Evolutionary conservation across 805 yeast species (phyloP).

Genomic region (Pichia kluyveri): DNA sequence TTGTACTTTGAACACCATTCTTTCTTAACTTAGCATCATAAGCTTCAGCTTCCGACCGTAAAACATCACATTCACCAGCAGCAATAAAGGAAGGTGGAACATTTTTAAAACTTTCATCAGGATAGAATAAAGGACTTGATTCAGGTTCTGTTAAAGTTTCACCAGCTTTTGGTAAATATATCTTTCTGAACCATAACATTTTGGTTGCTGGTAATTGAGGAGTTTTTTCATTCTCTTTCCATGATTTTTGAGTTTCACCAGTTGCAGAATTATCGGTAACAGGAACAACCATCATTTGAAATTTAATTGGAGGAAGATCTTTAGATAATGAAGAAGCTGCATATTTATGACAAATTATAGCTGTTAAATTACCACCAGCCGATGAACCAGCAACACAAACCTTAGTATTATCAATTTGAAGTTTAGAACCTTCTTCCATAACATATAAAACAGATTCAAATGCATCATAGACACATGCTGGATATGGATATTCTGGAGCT

Average conservation of each 20-base stretch:
- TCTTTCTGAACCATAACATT: conserved; percentile 36
- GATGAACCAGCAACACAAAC: conserved; percentile 38
- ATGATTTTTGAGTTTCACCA: conserved; percentile 27
- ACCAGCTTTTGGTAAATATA: conserved; percentile 34
- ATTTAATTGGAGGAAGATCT: conserved; percentile 26
- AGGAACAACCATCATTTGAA: conserved; percentile 36
- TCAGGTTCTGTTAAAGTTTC: conserved; percentile 23
- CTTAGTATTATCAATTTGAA: conserved; percentile 24
- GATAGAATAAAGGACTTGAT: conserved; percentile 34
- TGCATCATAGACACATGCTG: conserved; percentile 39
- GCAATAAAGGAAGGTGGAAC: conserved; percentile 35
- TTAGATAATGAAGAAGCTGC: conserved; percentile 19
- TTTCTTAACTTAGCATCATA: conserved; percentile 30
- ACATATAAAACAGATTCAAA: conserved; percentile 29
- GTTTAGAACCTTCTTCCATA: conserved; percentile 17
- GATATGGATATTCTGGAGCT: conserved; percentile 42
- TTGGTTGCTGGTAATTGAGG: conserved; percentile 37
- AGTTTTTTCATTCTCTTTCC: conserved; percentile 31
- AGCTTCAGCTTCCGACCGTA: conserved; percentile 35
- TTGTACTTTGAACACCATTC: conserved; percentile 29
- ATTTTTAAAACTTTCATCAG: conserved; percentile 30
- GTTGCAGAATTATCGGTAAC: conserved; percentile 35
- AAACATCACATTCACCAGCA: conserved; percentile 36
- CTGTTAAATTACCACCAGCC: conserved; percentile 35
- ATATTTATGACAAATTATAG: conserved; percentile 26